phyloP scores from a whole-genome alignment of 371 early-diverging fungal genomes.

The Mucor mucedo region DNA sequence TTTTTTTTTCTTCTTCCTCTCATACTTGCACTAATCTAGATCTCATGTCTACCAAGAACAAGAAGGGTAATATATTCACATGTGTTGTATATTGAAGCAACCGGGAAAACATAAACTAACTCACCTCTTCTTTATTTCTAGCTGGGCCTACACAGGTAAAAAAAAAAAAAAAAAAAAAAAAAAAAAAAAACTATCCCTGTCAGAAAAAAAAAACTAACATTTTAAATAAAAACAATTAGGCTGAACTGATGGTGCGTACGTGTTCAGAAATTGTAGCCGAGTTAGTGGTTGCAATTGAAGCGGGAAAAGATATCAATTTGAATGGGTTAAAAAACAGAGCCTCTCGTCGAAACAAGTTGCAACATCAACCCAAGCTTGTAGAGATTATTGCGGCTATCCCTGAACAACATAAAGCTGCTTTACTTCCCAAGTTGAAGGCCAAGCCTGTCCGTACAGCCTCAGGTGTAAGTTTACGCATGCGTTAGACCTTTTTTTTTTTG shows the following conservation, averaged over 20 bases:
- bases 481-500: no score
- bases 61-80: constrained; percentile 32
- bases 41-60: constrained; percentile 36
- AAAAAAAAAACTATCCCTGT: neutral
- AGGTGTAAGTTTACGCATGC: constrained; percentile 68
- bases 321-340: constrained; percentile 83
- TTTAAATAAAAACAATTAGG: constrained; percentile 33
- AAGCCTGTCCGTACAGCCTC: constrained; percentile 99
- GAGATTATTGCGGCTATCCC: constrained; percentile 99
- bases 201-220: neutral
- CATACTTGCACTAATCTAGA: constrained; percentile 16
- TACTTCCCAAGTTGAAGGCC: constrained; percentile 92
- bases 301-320: constrained; percentile 84
- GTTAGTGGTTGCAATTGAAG: constrained; percentile 73
- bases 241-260: constrained; percentile 82
- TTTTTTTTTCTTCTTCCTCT: neutral
- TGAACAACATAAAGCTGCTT: constrained; percentile 84
- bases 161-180: neutral
- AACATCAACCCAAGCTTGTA: constrained; percentile 94
- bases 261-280: constrained; percentile 93
- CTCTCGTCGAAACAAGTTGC: constrained; percentile 79
- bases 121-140: neutral
- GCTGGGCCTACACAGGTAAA: constrained; percentile 43
- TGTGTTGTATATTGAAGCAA: neutral
- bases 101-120: neutral